Percentiles rank a stretch among this genome's conserved stretches.
phyloP scores from a whole-genome alignment of 371 early-diverging fungal species.

The Mucor piriformis region DNA sequence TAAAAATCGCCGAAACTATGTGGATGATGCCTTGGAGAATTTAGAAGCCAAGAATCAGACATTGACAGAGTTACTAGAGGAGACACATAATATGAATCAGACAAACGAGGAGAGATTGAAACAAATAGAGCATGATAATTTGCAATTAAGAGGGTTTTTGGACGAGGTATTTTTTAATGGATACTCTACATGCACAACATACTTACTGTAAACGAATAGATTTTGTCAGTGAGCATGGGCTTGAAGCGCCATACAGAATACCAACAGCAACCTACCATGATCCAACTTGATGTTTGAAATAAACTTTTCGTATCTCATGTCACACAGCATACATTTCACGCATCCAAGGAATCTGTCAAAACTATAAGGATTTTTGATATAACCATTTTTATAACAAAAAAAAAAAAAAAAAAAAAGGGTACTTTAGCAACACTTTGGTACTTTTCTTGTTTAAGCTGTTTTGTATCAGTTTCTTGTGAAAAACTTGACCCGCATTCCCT shows the following conservation, averaged over 20 bases:
- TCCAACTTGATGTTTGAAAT: slow-evolving; percentile 16
- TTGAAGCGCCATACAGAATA: slow-evolving; percentile 56
- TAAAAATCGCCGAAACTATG: slow-evolving; percentile 63
- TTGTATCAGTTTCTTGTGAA: background rate
- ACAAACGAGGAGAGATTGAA: slow-evolving; percentile 41
- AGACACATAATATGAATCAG: slow-evolving; percentile 30
- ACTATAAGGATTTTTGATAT: no score
- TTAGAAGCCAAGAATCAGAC: slow-evolving; percentile 52
- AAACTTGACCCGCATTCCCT: no score
- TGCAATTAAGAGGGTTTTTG: slow-evolving; percentile 48
- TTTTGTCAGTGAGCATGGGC: slow-evolving; percentile 58
- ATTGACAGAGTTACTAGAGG: slow-evolving; percentile 49
- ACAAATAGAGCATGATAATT: slow-evolving; percentile 52
- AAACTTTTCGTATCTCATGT: background rate
- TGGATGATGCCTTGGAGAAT: slow-evolving; percentile 75
- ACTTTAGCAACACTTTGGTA: background rate
- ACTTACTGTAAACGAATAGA: slow-evolving; percentile 14
- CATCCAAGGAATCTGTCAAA: no score
- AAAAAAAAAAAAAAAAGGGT: background rate
- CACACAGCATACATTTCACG: no score
- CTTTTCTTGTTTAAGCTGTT: background rate
- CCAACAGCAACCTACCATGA: slow-evolving; percentile 39
- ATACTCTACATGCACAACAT: background rate
- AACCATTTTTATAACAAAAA: background rate
- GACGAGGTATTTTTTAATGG: slow-evolving; percentile 41